These are phyloP conservation scores for Leishmania gerbilli DNA, from an alignment of 208 protist genomes.

Conservation along the genomic window DNA sequence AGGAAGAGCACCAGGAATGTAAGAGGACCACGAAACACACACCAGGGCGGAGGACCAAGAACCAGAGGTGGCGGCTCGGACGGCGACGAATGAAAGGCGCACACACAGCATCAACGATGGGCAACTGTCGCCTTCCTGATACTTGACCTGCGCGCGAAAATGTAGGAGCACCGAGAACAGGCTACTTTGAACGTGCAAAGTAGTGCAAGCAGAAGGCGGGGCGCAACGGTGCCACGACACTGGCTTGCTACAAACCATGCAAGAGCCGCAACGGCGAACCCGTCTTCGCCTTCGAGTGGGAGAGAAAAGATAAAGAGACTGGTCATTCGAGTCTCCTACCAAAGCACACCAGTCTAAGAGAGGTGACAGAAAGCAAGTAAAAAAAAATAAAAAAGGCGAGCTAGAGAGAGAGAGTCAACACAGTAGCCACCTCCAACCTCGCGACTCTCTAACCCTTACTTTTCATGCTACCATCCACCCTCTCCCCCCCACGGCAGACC, in stretches of 20 bases:
- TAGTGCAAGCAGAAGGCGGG: not conserved
- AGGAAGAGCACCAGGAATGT: not conserved
- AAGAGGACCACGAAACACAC: not conserved
- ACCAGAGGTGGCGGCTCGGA: not conserved
- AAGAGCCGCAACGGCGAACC: not conserved
- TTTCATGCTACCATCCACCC: not conserved
- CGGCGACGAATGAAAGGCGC: not conserved
- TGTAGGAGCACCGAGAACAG: not conserved
- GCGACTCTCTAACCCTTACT: not conserved
- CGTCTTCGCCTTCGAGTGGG: not conserved
- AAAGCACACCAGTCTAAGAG: not conserved
- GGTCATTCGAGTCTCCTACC: not conserved
- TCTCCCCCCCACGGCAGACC: not conserved
- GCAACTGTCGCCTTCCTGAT: not conserved
- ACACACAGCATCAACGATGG: not conserved
- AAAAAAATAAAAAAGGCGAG: not conserved
- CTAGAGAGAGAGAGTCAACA: not conserved
- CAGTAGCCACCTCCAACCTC: not conserved
- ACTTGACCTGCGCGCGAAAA: not conserved
- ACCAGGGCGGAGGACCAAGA: not conserved
- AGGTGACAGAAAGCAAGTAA: no score
- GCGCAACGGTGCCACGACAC: not conserved
- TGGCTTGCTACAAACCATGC: not conserved
- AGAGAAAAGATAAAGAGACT: not conserved
- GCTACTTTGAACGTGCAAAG: not conserved